Base-by-base conservation (phyloP, 495 filamentous ascomycete genomes). In the Cryomyces minteri region DNA sequence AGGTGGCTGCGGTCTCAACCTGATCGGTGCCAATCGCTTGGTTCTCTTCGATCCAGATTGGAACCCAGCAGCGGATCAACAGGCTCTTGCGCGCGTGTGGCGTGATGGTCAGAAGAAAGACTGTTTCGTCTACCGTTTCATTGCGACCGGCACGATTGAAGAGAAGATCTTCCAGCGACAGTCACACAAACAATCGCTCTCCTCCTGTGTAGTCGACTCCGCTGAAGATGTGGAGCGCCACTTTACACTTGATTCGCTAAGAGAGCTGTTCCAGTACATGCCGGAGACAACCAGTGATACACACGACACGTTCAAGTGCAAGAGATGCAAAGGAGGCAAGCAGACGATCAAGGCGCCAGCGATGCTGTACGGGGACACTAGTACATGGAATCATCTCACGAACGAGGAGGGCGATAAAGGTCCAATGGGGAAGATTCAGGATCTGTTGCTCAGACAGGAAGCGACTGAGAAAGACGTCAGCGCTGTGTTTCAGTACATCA, bases 151-250 rank as follows among this genome's bases (percentile, higher is more conserved):
- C 1, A 93, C 90, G 0, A 99, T 99, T 56, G 90, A 99, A 57
- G 90, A 99, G 62, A 99, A 99, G 67, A 95, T 99, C 57, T 99
- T 99, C 70, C 92, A 96, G 63, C 77, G 90, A 5, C 90, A 99
- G 57, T 90, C 83, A 4, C 90, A 99, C 69, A 99, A 99, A 62
- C 92, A 96, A 61, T 88, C 84, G 0, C 71, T 99, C 5, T 94
- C 85, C 0, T 90, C 85, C 0, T 96, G 90, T 58, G 92, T 99
- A n/a, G 90, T 99, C 6, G 90, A 99, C 60, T 82, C 80, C 5
- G 90, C 84, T 6, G 87, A 96, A 59, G 90, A 99, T 48, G 92
- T 99, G 3, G 90, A 99, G 59, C 72, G 90, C 5, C 90, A 99
- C 60, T 99, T 99, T 59, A 84, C 78, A 4, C 69, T 94, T 0